Evolutionary conservation across 805 yeast species (phyloP), one percentile per base, ranked within the genome.

Genomic region (Clavispora phyllophila): DNA sequence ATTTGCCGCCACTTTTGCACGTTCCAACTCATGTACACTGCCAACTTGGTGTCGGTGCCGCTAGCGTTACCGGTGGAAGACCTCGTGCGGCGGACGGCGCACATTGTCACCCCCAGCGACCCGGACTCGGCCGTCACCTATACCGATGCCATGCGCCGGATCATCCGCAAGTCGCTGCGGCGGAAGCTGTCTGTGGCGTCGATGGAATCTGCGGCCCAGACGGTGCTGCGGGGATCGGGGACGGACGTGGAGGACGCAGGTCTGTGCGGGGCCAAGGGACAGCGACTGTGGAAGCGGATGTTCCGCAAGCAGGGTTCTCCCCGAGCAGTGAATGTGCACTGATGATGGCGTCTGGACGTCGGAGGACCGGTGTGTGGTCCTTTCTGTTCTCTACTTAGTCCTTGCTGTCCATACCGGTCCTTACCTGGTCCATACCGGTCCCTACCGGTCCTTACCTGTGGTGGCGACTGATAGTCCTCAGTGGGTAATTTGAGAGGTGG

Each of bases 61-160:
- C 23, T 51, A 18, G 18, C 31, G 5, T 17, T 25, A 5, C 35
- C 36, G 29, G 19, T 34, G 19, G 36, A n/a, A 5, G 23, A 38
- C 12, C 29, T 43, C 20, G 23, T 42, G 15, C n/a, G 15, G 10
- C 42, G 18, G 13, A 22, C 47, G 9, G 24, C 29, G 9, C 8
- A 17, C 25, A 19, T 14, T 27, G 31, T 44, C 36, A n/a, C 2
- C 8, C 31, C 31, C 15, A 29, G 20, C 4, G 40, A 31, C 4
- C 25, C 15, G 13, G 22, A 13, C 20, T 13, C 32, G 9, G 26
- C 51, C 3, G 55, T 42, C 9, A 51, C 56, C 3, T 51, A 51
- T 32, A 53, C 54, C 4, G 56, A 51, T 28, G 51, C 54, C 13
- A 41, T 51, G 42, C 37, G 38, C 15, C 40, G 45, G 26, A 24